phyloP scores from a whole-genome alignment of 352 stramenopile genomes.

The Phytophthora sansomeana region DNA sequence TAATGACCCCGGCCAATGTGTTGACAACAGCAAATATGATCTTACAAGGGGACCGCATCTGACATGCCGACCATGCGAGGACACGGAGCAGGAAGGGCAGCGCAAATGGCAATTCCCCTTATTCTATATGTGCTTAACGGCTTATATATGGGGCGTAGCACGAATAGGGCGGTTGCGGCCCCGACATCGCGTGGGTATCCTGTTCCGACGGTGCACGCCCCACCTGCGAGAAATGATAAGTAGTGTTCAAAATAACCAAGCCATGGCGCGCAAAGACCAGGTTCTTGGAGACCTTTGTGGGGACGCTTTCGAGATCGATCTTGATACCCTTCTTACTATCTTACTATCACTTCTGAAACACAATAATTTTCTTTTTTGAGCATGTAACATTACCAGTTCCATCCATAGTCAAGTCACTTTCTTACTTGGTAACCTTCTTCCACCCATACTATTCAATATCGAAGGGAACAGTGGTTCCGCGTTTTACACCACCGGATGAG shows the following conservation, averaged over 20 bases:
- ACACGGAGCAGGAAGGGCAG: background rate
- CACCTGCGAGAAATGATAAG: constrained; percentile 9
- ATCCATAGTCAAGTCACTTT: background rate
- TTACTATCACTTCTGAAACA: constrained; percentile 5
- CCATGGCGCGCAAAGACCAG: background rate
- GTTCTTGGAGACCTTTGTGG: constrained; percentile 28
- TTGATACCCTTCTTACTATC: constrained; percentile 19
- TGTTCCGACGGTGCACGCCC: constrained; percentile 38
- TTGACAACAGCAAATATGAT: background rate
- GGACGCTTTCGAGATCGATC: constrained; percentile 25
- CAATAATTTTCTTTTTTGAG: background rate
- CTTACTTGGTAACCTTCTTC: background rate
- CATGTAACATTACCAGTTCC: background rate
- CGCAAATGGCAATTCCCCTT: background rate
- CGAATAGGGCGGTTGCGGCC: background rate
- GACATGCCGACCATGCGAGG: background rate
- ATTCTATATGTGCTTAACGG: background rate
- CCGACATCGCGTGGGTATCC: background rate
- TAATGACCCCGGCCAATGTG: background rate
- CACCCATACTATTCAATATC: background rate
- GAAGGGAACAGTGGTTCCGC: background rate
- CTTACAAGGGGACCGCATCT: background rate
- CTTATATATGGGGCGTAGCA: background rate
- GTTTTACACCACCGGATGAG: constrained; percentile 35
- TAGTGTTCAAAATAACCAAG: background rate